Evolutionary conservation across 805 yeast species (phyloP), one percentile per base, ranked within the genome.

Genomic region (Metschnikowia continentalis): DNA sequence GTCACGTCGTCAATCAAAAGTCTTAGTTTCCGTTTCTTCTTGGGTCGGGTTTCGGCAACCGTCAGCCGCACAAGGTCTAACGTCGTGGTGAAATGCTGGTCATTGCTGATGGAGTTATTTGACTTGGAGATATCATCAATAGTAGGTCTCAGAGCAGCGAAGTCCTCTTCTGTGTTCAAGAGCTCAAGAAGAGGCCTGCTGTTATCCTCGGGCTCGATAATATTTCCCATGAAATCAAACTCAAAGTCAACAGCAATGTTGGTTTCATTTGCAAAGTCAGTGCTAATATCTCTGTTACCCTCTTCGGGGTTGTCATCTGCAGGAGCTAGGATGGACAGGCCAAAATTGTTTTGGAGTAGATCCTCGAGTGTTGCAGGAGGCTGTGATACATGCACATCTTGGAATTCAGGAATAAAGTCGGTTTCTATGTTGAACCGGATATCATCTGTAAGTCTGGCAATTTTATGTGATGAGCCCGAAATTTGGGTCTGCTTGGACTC

Each of bases 221-320:
- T 51, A 7, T 68, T 65, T 42, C 67, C 67, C 46, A 59, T 48
- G 6, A 56, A 48, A 35, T 62, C 56, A 39, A 65, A 62, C 38
- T 59, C 68, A 49, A 64, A 59, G 33, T 57, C 62, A 1, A 63
- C 55, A 0, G 46, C 53, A 5, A 41, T 48, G 20, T 52, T 38
- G 6, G 52, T 55, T 1, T 49, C 54, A 35, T 43, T 38, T 17
- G 46, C 50, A 11, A 52, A 46, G n/a, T 56, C 56, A 10, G 55
- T 50, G 10, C 53, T 47, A 3, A 32, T 20, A 32, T 42, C 45
- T 17, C 10, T n/a, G n/a, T 39, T 32, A 32, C 19, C 14, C 15
- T 42, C 19, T 6, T 32, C 19, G 5, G 17, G 15, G 22, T 7
- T 13, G 36, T 14, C 11, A 8, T n/a, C 32, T 23, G 20, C 32